These are phyloP conservation scores for Cercospora brassicicola DNA, from an alignment of 2,329 filamentous ascomycete species.

Conservation along the genomic window DNA sequence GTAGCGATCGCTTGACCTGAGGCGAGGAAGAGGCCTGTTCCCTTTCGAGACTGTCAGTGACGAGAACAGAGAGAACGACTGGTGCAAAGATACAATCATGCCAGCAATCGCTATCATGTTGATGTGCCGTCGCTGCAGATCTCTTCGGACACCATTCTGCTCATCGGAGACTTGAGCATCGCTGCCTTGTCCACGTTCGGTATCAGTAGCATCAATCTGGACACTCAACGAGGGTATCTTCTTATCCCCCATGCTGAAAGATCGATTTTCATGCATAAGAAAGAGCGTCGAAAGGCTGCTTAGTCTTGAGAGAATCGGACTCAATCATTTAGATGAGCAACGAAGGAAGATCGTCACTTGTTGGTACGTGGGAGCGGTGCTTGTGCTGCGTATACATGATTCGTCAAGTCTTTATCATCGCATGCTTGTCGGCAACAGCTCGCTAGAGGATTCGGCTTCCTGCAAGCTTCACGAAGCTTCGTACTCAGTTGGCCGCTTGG, in stretches of 20 bases:
- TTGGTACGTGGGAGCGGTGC: background rate
- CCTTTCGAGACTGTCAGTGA: background rate
- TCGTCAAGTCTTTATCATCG: background rate
- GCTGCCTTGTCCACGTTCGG: slow-evolving; percentile 7
- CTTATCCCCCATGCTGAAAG: background rate
- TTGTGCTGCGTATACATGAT: background rate
- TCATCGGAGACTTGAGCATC: background rate
- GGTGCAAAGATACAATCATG: slow-evolving; percentile 20
- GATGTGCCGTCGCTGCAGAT: slow-evolving; percentile 29
- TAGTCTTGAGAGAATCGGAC: background rate
- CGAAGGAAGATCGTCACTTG: background rate
- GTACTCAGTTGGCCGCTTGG: background rate
- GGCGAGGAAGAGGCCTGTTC: slow-evolving; percentile 35
- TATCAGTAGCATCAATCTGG: background rate
- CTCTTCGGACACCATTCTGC: slow-evolving; percentile 14
- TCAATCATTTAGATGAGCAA: background rate
- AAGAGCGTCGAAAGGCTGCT: background rate
- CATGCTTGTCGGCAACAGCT: background rate
- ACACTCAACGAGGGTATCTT: slow-evolving; percentile 10
- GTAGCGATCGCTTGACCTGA: slow-evolving; percentile 27
- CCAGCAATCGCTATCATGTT: slow-evolving; percentile 32
- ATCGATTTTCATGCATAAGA: background rate
- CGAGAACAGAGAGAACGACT: background rate
- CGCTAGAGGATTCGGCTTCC: background rate
- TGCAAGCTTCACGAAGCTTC: background rate